These are phyloP conservation scores for Ormosia emarginata DNA, from an alignment of 306 rosid genomes.

Conservation along the genomic window DNA sequence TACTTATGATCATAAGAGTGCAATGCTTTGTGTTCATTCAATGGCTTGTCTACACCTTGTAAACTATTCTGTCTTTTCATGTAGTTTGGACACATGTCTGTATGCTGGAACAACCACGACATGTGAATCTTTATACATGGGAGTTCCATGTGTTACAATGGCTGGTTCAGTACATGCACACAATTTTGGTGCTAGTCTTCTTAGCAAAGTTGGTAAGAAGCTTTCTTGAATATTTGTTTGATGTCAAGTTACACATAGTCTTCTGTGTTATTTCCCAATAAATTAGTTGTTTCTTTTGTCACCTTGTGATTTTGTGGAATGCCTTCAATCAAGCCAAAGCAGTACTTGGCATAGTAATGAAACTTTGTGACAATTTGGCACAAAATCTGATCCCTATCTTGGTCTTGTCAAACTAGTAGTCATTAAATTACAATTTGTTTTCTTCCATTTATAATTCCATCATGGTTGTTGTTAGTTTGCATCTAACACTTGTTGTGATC, in stretches of 20 bases:
- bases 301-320: slow-evolving; percentile 15
- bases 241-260: background rate
- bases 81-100: slow-evolving; percentile 96
- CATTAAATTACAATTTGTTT: background rate
- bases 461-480: background rate
- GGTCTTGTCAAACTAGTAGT: background rate
- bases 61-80: slow-evolving; percentile 27
- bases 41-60: background rate
- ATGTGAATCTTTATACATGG: slow-evolving; percentile 96
- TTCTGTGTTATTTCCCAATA: slow-evolving; percentile 6
- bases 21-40: background rate
- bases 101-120: slow-evolving; percentile 99
- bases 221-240: background rate
- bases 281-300: background rate
- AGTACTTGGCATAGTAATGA: background rate
- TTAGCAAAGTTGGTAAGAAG: slow-evolving; percentile 80
- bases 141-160: slow-evolving; percentile 98
- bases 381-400: background rate
- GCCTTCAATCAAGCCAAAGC: slow-evolving; percentile 1
- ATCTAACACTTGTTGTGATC: background rate
- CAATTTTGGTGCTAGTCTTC: slow-evolving; percentile 98
- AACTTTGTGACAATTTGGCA: background rate
- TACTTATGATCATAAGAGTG: background rate
- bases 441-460: background rate
- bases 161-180: slow-evolving; percentile 97